Base-by-base conservation (phyloP, 1,284 basidiomycete genomes). In the Trichosporon asahii region DNA sequence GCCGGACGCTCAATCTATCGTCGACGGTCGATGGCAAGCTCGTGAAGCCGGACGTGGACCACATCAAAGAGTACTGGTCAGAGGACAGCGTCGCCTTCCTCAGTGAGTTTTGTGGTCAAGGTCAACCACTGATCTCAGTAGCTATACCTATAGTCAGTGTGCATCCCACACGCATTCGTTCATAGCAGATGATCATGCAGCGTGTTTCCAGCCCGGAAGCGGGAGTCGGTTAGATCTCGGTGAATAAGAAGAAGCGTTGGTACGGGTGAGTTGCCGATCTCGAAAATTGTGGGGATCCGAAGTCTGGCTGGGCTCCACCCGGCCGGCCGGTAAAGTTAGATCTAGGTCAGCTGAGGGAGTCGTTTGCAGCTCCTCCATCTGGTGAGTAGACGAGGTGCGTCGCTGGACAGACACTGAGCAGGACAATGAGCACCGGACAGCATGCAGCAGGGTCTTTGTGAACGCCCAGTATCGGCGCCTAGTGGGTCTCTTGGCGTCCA, bases 81-180 rank as follows among this genome's bases (percentile, higher is more conserved):
- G 69, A 75, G 21, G 78, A 80, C 68, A 78, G 75, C 67, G 75
- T 80, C 1, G 77, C 77, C 0, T 78, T 78, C 68, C 68, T 78
- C 7, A 78, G 76, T 76, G 64, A 53, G 76, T 74, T 0, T 2
- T 1, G 1, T 0, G 1, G 33, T 5, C 1, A 14, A 7, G 4
- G 29, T 12, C 14, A 12, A 33, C n/a, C 12, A n/a, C 35, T 55
- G 57, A 64, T 61, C 5, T 0, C 46, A 68, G 66, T 82, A n/a
- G n/a, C n/a, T n/a, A n/a, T n/a, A n/a, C n/a, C n/a, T n/a, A n/a
- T n/a, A n/a, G n/a, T n/a, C n/a, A n/a, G n/a, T n/a, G 14, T 44
- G 40, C n/a, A 14, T 3, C 40, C 11, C 18, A 14, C 40, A 14
- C 35, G 40, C 40, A 44, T 44, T 18, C 8, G 9, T 40, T 40